Percentiles rank a stretch among this genome's conserved stretches.
These are phyloP conservation scores for Umbelopsis sp. DNA, from an alignment of 371 early-diverging fungal species.

Conservation along the genomic window DNA sequence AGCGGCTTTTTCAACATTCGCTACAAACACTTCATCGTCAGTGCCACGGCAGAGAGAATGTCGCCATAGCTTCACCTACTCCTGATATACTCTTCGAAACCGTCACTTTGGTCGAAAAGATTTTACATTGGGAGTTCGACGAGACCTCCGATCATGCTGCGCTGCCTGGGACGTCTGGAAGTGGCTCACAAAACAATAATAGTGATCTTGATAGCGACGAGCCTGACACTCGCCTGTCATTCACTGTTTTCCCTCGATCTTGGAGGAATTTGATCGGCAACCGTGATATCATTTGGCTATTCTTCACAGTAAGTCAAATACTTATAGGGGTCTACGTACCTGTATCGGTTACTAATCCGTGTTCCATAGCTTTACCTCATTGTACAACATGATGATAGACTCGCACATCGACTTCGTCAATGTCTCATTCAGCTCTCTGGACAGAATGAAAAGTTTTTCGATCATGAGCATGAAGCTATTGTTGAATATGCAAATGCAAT, in stretches of 20 bases:
- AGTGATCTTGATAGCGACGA: slow-evolving; percentile 50
- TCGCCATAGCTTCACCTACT: not conserved
- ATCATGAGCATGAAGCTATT: slow-evolving; percentile 39
- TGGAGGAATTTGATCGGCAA: slow-evolving; percentile 56
- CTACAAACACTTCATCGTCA: slow-evolving; percentile 37
- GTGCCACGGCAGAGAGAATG: not conserved
- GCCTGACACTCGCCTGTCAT: slow-evolving; percentile 42
- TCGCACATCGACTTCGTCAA: slow-evolving; percentile 63
- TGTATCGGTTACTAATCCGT: not conserved
- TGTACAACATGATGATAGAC: slow-evolving; percentile 54
- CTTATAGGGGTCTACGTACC: too few species aligned
- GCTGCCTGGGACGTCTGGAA: slow-evolving; percentile 56
- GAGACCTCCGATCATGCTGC: slow-evolving; percentile 42
- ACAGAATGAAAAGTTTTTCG: slow-evolving; percentile 69
- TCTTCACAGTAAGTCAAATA: slow-evolving; percentile 50
- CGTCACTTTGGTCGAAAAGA: slow-evolving; percentile 57
- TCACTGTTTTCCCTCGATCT: slow-evolving; percentile 47
- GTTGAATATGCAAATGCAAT: slow-evolving; percentile 53
- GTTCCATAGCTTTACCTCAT: not conserved
- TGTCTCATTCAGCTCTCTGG: slow-evolving; percentile 75
- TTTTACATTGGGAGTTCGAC: slow-evolving; percentile 74
- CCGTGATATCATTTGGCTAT: slow-evolving; percentile 58
- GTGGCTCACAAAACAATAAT: slow-evolving; percentile 30
- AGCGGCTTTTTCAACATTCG: slow-evolving; percentile 36
- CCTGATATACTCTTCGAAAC: slow-evolving; percentile 44